Evolutionary conservation across 2,329 filamentous ascomycete genomes (phyloP).

Genomic region (Alternaria ethzedia): DNA sequence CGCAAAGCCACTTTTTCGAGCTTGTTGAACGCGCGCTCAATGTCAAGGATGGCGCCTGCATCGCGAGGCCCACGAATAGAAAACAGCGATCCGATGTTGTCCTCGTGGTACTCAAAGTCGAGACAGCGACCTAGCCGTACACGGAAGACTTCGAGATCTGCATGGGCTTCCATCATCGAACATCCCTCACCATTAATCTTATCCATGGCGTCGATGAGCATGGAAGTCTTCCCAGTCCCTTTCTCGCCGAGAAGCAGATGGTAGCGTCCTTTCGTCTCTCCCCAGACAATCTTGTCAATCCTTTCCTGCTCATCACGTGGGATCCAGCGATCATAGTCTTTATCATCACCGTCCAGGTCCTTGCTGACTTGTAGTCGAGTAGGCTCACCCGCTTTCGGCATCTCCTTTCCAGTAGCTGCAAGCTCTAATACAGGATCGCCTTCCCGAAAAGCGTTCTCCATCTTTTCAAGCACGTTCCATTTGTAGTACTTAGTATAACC

Average conservation of each 20-base stretch:
- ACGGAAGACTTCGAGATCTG: constrained; percentile 93
- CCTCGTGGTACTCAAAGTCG: constrained; percentile 96
- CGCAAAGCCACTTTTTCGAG: constrained; percentile 90
- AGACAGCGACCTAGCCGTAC: constrained; percentile 90
- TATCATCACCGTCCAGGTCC: constrained; percentile 53
- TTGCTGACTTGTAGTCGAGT: constrained; percentile 22
- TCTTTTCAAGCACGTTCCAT: constrained; percentile 86
- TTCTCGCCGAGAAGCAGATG: constrained; percentile 93
- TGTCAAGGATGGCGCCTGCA: constrained; percentile 89
- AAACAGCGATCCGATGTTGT: constrained; percentile 96
- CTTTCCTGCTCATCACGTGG: constrained; percentile 78
- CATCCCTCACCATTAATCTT: constrained; percentile 88
- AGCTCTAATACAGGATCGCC: constrained; percentile 89
- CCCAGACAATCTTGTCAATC: constrained; percentile 83
- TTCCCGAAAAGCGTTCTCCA: constrained; percentile 87
- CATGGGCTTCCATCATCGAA: constrained; percentile 95
- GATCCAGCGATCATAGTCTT: constrained; percentile 75
- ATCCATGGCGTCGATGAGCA: constrained; percentile 94
- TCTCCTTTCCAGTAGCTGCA: constrained; percentile 45
- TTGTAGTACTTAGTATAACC: constrained; percentile 73
- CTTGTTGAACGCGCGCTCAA: constrained; percentile 97
- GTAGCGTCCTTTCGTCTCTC: constrained; percentile 79
- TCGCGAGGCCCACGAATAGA: constrained; percentile 92
- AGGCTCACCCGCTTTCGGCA: constrained; percentile 32
- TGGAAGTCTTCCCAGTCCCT: constrained; percentile 94